Base-by-base conservation (phyloP, 2,329 filamentous ascomycete species). In the Ceratocystis lukuohia region DNA sequence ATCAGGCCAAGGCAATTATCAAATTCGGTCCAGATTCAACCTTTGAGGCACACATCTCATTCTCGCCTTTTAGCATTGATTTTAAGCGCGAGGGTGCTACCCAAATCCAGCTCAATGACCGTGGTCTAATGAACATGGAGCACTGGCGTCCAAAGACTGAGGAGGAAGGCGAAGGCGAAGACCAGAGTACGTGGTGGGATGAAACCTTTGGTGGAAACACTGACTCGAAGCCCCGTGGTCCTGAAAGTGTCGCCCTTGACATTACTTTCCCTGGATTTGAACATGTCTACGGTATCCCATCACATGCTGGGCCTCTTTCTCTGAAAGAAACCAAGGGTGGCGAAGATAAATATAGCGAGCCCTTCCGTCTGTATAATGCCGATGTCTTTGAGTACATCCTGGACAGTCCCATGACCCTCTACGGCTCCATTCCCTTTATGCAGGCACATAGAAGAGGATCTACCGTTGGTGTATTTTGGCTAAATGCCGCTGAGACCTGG, bases 341-440 rank as follows among this genome's bases (percentile, higher is more conserved):
- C 28, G 84, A 91, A 22, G 91, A 89, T 69, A 89, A 91, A 71
- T 91, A 94, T 75, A 80, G 82, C 8, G 90, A 99, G 69, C 94
- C 94, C 0, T 99, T 99, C 77, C 85, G 94, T 46, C 77, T 99
- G 75, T 96, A 96, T 79, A 99, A 99, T 75, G 84, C 90, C 41
- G 94, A 99, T 74, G 94, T 99, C 10, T 99, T 99, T 71, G 94
- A 99, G 77, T 99, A 99, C 75, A 87, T 96, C 71, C 83, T 96
- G 71, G 89, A 97, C 76, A 97, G 91, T 75, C 92, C 94, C 0
- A 99, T 99, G 94, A 97, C 94, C 0, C 82, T 99, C 1, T 99
- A 99, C 73, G 94, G 94, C n/a, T 80, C 91, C 6, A 97, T 99
- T 71, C 94, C 94, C 1, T 89, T 97, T 73, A 96, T 99, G 91